These are phyloP conservation scores for Fusarium phyllophilum DNA, from an alignment of 2,329 filamentous ascomycete species.

Conservation along the genomic window DNA sequence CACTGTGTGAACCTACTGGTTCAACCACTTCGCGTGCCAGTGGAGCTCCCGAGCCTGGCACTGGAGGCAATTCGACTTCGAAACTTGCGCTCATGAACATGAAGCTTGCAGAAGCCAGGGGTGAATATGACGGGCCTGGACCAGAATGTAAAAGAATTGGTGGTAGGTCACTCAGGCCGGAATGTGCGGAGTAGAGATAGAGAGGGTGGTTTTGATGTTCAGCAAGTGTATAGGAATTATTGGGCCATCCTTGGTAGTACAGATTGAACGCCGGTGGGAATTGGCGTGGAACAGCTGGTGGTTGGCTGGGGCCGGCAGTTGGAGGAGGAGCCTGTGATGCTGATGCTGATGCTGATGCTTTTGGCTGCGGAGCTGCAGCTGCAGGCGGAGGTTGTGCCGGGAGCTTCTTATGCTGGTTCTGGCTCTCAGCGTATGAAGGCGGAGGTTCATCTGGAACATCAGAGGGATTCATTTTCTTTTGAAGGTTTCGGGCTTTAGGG, in stretches of 20 bases:
- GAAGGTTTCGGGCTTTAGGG: not conserved
- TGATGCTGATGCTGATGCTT: not conserved
- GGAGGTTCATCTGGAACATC: constrained; percentile 14
- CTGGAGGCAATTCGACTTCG: constrained; percentile 33
- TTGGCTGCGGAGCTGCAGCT: not conserved
- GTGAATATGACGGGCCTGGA: constrained; percentile 21
- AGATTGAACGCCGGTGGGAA: constrained; percentile 40
- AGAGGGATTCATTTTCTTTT: constrained; percentile 1
- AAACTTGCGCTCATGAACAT: constrained; percentile 24
- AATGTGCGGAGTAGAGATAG: constrained; percentile 30
- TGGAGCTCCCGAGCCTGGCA: constrained; percentile 18
- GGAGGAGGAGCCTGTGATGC: not conserved
- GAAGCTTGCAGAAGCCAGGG: constrained; percentile 34
- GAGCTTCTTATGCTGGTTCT: not conserved
- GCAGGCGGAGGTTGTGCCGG: not conserved
- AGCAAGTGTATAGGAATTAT: constrained; percentile 21
- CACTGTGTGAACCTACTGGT: constrained; percentile 3
- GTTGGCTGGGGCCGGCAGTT: constrained; percentile 2
- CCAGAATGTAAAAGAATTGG: constrained; percentile 40
- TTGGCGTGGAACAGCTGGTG: constrained; percentile 10
- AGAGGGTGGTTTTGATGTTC: constrained; percentile 36
- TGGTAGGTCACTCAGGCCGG: constrained; percentile 18
- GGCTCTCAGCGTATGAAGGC: constrained; percentile 22
- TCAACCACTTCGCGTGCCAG: constrained; percentile 24
- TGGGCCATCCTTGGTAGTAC: constrained; percentile 18